Conservation (phyloP, 1,284 basidiomycete genomes). For the Chiua sp. region DNA sequence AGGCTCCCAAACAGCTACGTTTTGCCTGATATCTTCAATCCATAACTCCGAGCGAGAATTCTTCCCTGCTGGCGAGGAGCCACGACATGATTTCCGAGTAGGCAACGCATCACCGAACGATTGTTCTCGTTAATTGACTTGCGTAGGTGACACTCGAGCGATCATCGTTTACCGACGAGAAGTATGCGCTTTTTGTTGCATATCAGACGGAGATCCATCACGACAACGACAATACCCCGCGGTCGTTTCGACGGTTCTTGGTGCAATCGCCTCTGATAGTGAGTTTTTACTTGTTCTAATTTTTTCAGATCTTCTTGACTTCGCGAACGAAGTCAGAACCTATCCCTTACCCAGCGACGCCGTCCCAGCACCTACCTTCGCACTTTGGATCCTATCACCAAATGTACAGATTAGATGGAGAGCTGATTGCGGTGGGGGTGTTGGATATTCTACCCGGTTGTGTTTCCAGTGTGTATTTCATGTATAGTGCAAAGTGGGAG, state of each 20-base stretch:
- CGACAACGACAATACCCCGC: slow-evolving; percentile 59
- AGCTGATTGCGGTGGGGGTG: slow-evolving; percentile 88
- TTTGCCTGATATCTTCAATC: slow-evolving; percentile 50
- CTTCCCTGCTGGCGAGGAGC: slow-evolving; percentile 30
- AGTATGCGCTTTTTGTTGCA: slow-evolving; percentile 75
- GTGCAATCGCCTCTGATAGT: slow-evolving; percentile 81
- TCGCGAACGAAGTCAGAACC: slow-evolving; percentile 45
- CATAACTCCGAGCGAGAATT: slow-evolving; percentile 43
- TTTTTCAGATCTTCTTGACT: slow-evolving; percentile 10
- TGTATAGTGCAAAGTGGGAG: slow-evolving; percentile 86
- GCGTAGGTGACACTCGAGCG: slow-evolving; percentile 74
- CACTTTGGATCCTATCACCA: slow-evolving; percentile 89
- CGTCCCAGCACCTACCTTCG: slow-evolving; percentile 64
- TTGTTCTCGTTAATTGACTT: slow-evolving; percentile 1
- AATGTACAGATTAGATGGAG: slow-evolving; percentile 80
- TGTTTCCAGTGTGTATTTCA: slow-evolving; percentile 96
- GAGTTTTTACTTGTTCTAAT: slow-evolving; percentile 26
- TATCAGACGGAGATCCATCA: slow-evolving; percentile 84
- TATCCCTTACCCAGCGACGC: slow-evolving; percentile 60
- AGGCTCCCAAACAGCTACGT: slow-evolving; percentile 16
- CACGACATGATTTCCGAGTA: slow-evolving; percentile 60
- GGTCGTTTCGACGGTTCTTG: slow-evolving; percentile 75
- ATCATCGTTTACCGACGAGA: slow-evolving; percentile 79
- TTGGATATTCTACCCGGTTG: slow-evolving; percentile 91
- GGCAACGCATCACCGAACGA: slow-evolving; percentile 9